Percentiles rank a stretch among this genome's conserved stretches.
Evolutionary conservation across 805 yeast species (phyloP).

Genomic region (Brettanomyces custersianus): DNA sequence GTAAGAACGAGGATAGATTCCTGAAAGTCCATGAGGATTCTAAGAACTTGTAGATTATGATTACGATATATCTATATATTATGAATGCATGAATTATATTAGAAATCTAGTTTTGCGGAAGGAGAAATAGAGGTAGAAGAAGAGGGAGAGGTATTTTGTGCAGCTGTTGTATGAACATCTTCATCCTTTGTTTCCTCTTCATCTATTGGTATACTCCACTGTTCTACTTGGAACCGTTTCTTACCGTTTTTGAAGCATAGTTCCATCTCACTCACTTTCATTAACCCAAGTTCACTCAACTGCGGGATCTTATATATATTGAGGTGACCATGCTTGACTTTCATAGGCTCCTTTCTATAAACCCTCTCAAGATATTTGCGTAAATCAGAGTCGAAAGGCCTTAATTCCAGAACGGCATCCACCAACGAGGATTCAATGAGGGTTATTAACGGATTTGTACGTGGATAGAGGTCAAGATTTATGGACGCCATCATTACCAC

Average conservation of each 20-base stretch:
- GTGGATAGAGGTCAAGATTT: constrained; percentile 58
- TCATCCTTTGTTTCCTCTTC: constrained; percentile 42
- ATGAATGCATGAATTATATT: too few species aligned
- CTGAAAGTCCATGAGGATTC: too few species aligned
- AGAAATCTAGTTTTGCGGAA: not conserved
- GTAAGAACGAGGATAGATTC: constrained; percentile 33
- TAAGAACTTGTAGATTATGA: too few species aligned
- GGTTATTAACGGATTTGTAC: constrained; percentile 36
- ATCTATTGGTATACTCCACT: constrained; percentile 97
- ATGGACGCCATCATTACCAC: constrained; percentile 46
- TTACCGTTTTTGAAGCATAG: constrained; percentile 81
- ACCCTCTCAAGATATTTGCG: constrained; percentile 56
- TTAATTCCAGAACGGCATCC: constrained; percentile 65
- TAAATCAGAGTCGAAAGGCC: constrained; percentile 76
- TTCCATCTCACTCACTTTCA: constrained; percentile 68
- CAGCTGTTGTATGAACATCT: too few species aligned
- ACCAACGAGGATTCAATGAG: constrained; percentile 44
- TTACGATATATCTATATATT: not conserved
- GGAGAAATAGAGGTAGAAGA: not conserved
- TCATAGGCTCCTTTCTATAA: constrained; percentile 62
- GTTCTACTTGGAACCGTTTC: constrained; percentile 76
- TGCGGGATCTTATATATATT: constrained; percentile 67
- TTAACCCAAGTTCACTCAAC: constrained; percentile 67
- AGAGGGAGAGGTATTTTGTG: too few species aligned
- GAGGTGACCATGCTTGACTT: constrained; percentile 78